Base-by-base conservation (phyloP, 441 rosid genomes). In the Daphne laureola region DNA sequence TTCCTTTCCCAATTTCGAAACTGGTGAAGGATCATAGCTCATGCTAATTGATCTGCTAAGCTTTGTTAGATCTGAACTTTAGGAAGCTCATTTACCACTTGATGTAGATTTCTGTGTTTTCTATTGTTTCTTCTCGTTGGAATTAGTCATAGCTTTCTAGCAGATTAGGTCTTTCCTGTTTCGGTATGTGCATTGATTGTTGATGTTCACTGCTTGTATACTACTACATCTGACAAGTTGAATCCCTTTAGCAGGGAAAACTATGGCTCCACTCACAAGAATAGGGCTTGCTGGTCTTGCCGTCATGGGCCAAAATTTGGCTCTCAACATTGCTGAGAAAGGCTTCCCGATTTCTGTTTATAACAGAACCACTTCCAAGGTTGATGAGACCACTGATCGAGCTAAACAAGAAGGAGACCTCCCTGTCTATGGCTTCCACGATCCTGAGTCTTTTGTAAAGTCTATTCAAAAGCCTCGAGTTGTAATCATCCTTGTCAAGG, bases 221-320 rank as follows among this genome's bases (percentile, higher is more conserved):
- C 38, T 31, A 31, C 25, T 21, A 4, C 25, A 21, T 5, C 38
- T 31, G 38, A 31, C 38, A 5, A 31, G 11, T 31, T 31, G 38
- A 31, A 31, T 4, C 38, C 57, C 35, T 41, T 65, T 50, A 4
- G 17, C 73, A 83, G 75, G 64, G 35, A 65, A 61, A 73, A 60
- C 2, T 35, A 81, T 79, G 80, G 82, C 78, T 54, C 61, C 77
- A 54, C 87, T 71, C 17, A 82, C 95, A 2, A 85, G 98, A 71
- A 82, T 91, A 25, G 98, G 98, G 55, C 70, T 91, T 49, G 98
- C 98, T 55, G 98, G 95, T 62, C 74, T 91, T 0, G 98, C 96
- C 23, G 98, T 87, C 49, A 91, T 91, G 98, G 98, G 98, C 55
- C 98, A 91, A 68, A 91, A 91, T 72, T 71, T 91, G 31, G 96